Percentiles rank a stretch among this genome's conserved stretches.
These are phyloP conservation scores for Geotrichum aggregatum DNA, from an alignment of 1,139 yeast genomes.

Conservation along the genomic window DNA sequence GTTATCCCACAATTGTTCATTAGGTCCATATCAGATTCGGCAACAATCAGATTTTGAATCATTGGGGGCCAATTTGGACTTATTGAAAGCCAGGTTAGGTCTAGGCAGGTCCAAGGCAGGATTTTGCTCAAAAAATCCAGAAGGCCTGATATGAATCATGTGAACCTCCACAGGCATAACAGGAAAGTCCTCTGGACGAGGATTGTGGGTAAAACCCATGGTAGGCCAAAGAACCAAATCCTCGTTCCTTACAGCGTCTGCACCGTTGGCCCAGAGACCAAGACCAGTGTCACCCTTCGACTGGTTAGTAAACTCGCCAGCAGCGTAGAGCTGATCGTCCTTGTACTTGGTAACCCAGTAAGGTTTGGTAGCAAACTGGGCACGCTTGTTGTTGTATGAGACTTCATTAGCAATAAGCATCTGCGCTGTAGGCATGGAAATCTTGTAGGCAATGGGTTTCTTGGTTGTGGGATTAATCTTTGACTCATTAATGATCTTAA, in stretches of 20 bases:
- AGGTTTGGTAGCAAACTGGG: conserved; percentile 57
- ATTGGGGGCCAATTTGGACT: conserved; percentile 47
- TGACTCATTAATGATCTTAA: conserved; percentile 67
- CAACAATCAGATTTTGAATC: conserved; percentile 14
- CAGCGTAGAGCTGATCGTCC: conserved; percentile 56
- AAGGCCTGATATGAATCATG: conserved; percentile 65
- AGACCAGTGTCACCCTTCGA: conserved; percentile 56
- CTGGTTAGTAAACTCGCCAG: conserved; percentile 67
- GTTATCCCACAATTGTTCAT: not conserved
- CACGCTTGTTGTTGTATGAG: conserved; percentile 57
- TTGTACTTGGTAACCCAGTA: conserved; percentile 60
- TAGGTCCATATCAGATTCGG: conserved; percentile 13
- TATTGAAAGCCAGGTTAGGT: conserved; percentile 65
- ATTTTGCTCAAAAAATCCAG: conserved; percentile 73
- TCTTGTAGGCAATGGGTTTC: conserved; percentile 69
- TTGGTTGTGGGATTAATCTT: conserved; percentile 62
- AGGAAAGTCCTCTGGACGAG: conserved; percentile 87
- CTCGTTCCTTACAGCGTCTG: conserved; percentile 62
- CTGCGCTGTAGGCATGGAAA: conserved; percentile 68
- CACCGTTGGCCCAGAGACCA: conserved; percentile 53
- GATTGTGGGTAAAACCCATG: conserved; percentile 79
- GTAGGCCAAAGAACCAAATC: conserved; percentile 82
- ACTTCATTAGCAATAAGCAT: conserved; percentile 55
- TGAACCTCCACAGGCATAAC: conserved; percentile 84
- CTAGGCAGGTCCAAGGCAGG: conserved; percentile 83